A percentile compares a stretch with the other conserved stretches of the same genome.
phyloP scores from a whole-genome alignment of 2,329 filamentous ascomycete species.

The Domatiomyces globalis region DNA sequence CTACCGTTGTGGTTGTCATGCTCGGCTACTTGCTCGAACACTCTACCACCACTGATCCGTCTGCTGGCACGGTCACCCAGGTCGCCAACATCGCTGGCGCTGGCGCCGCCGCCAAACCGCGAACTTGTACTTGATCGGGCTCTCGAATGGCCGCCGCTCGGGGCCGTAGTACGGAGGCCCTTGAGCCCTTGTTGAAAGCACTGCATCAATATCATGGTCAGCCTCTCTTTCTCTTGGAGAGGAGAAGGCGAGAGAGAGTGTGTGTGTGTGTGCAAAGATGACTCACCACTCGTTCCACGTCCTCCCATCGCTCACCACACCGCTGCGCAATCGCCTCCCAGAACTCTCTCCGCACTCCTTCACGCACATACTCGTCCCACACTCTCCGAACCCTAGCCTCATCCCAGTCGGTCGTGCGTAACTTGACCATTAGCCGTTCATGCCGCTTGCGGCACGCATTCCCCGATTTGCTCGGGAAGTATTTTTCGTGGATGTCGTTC shows the following conservation, averaged over 20 bases:
- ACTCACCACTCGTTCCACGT: conserved; percentile 72
- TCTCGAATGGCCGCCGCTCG: conserved; percentile 6
- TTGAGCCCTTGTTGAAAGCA: conserved; percentile 75
- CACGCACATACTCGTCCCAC: conserved; percentile 61
- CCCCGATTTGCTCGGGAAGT: conserved; percentile 62
- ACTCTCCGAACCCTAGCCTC: conserved; percentile 58
- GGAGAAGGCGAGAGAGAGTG: background rate
- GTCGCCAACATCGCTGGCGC: background rate
- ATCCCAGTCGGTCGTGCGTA: conserved; percentile 63
- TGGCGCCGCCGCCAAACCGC: conserved; percentile 3
- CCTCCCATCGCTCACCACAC: conserved; percentile 42
- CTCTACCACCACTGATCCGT: background rate
- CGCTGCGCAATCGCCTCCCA: conserved; percentile 60
- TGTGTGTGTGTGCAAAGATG: background rate
- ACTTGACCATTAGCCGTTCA: conserved; percentile 64
- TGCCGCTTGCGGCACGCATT: conserved; percentile 85
- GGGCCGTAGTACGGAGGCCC: conserved; percentile 12
- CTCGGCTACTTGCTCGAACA: background rate
- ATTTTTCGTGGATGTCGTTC: conserved; percentile 60
- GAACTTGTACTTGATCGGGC: conserved; percentile 11
- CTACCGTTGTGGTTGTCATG: background rate
- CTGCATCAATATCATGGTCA: conserved; percentile 29
- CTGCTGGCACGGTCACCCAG: background rate
- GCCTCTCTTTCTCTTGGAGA: background rate
- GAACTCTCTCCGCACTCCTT: conserved; percentile 56